These are phyloP conservation scores for Lipomyces starkeyi DNA, from an alignment of 805 yeast genomes.

Conservation along the genomic window DNA sequence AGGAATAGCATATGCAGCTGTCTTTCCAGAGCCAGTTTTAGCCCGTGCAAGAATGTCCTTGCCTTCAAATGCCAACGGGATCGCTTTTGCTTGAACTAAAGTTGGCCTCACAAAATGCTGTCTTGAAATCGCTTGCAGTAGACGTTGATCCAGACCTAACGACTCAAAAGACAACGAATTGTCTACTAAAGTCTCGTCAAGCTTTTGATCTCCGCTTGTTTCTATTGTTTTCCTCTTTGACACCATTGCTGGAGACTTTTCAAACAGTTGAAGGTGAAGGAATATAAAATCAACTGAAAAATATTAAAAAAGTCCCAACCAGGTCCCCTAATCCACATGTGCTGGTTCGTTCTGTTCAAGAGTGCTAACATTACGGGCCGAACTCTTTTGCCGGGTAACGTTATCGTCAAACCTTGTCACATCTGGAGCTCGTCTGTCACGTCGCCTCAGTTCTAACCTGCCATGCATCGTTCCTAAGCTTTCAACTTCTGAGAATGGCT, in stretches of 20 bases:
- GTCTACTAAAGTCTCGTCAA: slow-evolving; percentile 9
- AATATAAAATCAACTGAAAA: no score
- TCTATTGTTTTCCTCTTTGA: slow-evolving; percentile 16
- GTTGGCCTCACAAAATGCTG: slow-evolving; percentile 88
- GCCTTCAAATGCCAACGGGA: slow-evolving; percentile 87
- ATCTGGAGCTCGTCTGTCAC: no score
- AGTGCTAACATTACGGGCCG: no score
- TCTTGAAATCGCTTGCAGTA: slow-evolving; percentile 76
- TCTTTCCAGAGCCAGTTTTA: slow-evolving; percentile 94
- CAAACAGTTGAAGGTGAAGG: no score
- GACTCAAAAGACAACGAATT: slow-evolving; percentile 64
- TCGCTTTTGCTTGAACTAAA: slow-evolving; percentile 86
- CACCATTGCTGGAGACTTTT: slow-evolving; percentile 8
- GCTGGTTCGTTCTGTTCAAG: no score
- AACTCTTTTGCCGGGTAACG: no score
- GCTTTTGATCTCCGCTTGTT: not conserved
- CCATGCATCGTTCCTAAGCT: no score
- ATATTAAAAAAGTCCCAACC: no score
- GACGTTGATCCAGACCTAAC: slow-evolving; percentile 79
- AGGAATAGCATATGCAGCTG: slow-evolving; percentile 89
- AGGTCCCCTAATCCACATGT: no score
- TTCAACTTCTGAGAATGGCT: not conserved
- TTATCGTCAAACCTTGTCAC: no score
- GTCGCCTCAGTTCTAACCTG: no score
- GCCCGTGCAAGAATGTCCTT: slow-evolving; percentile 94